A percentile compares a stretch with the other conserved stretches of the same genome.
Evolutionary conservation across 257 asterid genomes (phyloP).

Genomic region (Eucommia ulmoides): DNA sequence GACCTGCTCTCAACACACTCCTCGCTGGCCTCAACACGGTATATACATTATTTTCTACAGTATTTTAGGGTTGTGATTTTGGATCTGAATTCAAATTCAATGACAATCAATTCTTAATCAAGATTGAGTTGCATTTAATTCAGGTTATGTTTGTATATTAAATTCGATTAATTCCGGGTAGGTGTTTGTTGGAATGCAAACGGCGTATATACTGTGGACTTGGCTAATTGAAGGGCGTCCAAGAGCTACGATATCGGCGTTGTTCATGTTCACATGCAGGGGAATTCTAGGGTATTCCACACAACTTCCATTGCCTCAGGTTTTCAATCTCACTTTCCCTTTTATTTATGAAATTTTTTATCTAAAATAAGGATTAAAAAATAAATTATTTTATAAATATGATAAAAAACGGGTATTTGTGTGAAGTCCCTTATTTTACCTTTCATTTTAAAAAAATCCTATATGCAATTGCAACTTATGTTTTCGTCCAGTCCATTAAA

Average conservation of each 20-base stretch:
- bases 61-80: background rate
- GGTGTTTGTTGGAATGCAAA: conserved; percentile 84
- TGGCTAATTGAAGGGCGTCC: conserved; percentile 86
- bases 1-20: conserved; percentile 46
- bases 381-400: too few species aligned
- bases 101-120: background rate
- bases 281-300: conserved; percentile 92
- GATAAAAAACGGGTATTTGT: too few species aligned
- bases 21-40: conserved; percentile 77
- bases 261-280: conserved; percentile 90
- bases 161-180: too few species aligned
- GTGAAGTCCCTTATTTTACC: too few species aligned
- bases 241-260: conserved; percentile 61
- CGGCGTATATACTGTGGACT: conserved; percentile 60
- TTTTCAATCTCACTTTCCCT: conserved; percentile 6
- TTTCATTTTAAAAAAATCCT: too few species aligned
- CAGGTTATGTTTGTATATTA: too few species aligned
- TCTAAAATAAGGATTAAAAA: too few species aligned
- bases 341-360: too few species aligned
- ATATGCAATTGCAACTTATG: too few species aligned
- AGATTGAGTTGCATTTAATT: background rate
- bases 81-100: conserved; percentile 8
- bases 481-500: too few species aligned
- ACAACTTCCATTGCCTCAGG: conserved; percentile 87
- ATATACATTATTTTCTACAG: too few species aligned